Evolutionary conservation across 2,329 filamentous ascomycete species (phyloP), one percentile per base, ranked within the genome.

Genomic region (Xylariaceae sp.): DNA sequence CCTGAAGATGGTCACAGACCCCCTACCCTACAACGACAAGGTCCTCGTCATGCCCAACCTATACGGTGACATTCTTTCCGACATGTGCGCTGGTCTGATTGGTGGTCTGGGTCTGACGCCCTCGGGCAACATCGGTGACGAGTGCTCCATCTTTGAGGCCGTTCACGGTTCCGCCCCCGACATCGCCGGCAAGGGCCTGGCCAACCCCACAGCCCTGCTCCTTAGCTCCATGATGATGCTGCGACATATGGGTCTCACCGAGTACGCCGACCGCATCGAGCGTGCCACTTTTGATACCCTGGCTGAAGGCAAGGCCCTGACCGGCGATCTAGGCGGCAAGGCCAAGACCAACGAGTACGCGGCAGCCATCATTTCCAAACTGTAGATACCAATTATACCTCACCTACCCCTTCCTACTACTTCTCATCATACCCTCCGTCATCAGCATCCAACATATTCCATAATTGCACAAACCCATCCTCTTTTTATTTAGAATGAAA

Each of bases 81-180:
- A 99, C 78, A 96, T 98, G 92, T 98, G 95, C 83, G 95, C 95
- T 71, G 95, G 95, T 81, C 85, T 99, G 69, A 98, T 99, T 72
- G 95, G 95, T 76, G 95, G 95, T 79, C 90, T 99, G 65, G 95
- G 95, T 76, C 87, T 99, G 49, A 97, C 95, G 34, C 95, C 95
- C 65, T 98, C 94, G 34, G 95, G 94, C 73, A 99, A 99, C 87
- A 98, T 97, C 74, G 95, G 92, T 78, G 92, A 97, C 79, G 91
- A 96, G 83, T 98, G 92, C 89, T 96, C 92, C 76, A 97, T 98
- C 82, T 99, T 99, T 82, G 95, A 99, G 83, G 95, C 95, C 71
- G 95, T 99, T 71, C 95, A 99, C 84, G 94, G 94, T 70, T 96
- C 92, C 66, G 94, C 94, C 59, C 94, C 94, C 60, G 94, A 98